A percentile compares a stretch with the other conserved stretches of the same genome.
These are phyloP conservation scores for Calonectria montana DNA, from an alignment of 2,329 filamentous ascomycete species.

Conservation along the genomic window DNA sequence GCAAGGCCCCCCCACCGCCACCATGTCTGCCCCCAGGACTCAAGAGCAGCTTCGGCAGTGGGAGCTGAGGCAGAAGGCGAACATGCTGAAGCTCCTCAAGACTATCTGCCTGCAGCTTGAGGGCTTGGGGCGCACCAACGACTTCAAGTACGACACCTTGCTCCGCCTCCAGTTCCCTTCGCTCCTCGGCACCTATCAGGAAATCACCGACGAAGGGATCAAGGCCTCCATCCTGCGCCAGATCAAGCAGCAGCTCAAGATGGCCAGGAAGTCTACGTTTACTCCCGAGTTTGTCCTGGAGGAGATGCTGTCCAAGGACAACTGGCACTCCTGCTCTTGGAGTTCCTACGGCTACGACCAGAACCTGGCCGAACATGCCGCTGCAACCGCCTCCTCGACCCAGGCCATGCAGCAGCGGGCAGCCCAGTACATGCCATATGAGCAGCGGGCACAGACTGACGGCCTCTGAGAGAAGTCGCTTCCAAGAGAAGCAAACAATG, in stretches of 20 bases:
- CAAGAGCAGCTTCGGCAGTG: not conserved
- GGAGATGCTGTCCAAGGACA: not conserved
- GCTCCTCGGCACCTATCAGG: not conserved
- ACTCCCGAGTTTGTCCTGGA: not conserved
- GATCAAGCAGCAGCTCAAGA: not conserved
- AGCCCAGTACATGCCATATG: not conserved
- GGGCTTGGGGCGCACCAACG: not conserved
- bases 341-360: not conserved
- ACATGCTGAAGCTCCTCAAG: not conserved
- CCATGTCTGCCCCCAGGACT: not conserved
- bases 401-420: not conserved
- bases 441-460: not conserved
- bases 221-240: not conserved
- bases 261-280: not conserved
- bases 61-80: not conserved
- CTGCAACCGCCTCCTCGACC: not conserved
- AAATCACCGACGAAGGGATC: not conserved
- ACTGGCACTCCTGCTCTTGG: not conserved
- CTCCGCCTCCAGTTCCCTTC: not conserved
- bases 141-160: not conserved
- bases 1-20: not conserved
- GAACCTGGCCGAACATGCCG: not conserved
- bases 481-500: too few species aligned
- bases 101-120: not conserved
- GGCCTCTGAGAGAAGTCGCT: too few species aligned